Evolutionary conservation across 768 basidiomycete genomes (phyloP), one percentile per base, ranked within the genome.

Genomic region (Austroboletus eburneus): DNA sequence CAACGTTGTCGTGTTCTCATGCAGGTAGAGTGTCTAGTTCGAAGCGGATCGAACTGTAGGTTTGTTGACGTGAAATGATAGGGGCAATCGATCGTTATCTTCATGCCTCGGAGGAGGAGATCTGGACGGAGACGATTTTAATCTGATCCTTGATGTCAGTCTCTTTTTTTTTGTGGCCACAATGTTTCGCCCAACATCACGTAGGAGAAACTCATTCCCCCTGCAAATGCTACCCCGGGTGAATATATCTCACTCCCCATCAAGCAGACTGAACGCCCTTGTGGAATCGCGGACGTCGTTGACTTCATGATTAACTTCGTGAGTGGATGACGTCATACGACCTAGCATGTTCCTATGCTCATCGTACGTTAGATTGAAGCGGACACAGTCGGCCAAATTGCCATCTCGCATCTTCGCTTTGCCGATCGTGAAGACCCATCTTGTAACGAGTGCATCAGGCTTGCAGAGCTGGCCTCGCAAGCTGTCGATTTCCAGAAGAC

Each of bases 91-190:
- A 43, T 61, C 73, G 16, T 49, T 79, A 12, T 70, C 76, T 1
- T 74, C 73, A 10, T 69, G 67, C 48, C 69, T 79, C 14, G 77
- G 77, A 22, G 78, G 77, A 20, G 78, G 78, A 8, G 77, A 79
- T 58, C 59, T 78, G 38, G 77, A 79, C 51, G 77, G 76, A 5
- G 76, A 78, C 43, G 70, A 73, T 18, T 79, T 74, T 44, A 76
- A 75, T 55, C 33, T 77, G n/a, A 72, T 75, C 38, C 60, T 70
- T 30, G 67, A 74, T 45, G 72, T 74, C 52, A 65, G 58, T 41
- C 8, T 49, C n/a, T n/a, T n/a, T 47, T 34, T 32, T 25, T 14
- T 43, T 46, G 24, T 22, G 25, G 38, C 25, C 30, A n/a, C 10
- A 21, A 45, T 42, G 39, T 43, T 48, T 25, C 21, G 16, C 49